phyloP scores from a whole-genome alignment of 1,139 yeast species.

The Suhomyces bribrorum region DNA sequence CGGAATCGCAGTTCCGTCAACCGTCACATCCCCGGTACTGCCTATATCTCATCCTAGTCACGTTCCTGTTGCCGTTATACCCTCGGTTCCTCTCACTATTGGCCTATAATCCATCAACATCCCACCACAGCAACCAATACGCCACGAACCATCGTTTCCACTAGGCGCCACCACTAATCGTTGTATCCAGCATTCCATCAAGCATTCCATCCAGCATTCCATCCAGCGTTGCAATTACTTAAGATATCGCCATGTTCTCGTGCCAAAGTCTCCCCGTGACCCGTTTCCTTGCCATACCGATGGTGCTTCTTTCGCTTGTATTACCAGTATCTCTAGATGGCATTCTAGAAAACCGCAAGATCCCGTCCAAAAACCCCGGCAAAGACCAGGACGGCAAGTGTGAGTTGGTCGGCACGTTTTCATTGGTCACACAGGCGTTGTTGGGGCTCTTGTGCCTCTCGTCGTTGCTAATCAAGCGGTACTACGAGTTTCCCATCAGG shows the following conservation, averaged over 20 bases:
- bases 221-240: neutral
- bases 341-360: neutral
- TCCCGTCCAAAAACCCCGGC: constrained; percentile 6
- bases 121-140: too few relatives aligned
- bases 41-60: too few relatives aligned
- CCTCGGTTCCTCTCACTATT: too few relatives aligned
- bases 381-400: constrained; percentile 38
- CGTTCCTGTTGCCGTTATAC: too few relatives aligned
- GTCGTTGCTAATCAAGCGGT: constrained; percentile 73
- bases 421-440: constrained; percentile 60
- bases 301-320: constrained; percentile 9
- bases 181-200: too few relatives aligned
- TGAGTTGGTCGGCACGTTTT: constrained; percentile 71
- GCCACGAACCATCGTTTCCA: too few relatives aligned
- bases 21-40: too few relatives aligned
- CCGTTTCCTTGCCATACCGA: constrained; percentile 13
- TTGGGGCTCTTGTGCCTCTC: constrained; percentile 77
- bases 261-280: constrained; percentile 12
- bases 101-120: too few relatives aligned
- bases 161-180: too few relatives aligned
- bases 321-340: constrained; percentile 13
- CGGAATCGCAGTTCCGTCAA: too few relatives aligned
- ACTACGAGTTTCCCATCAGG: constrained; percentile 72
- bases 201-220: neutral
- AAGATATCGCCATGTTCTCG: neutral